Percentiles rank a stretch among this genome's conserved stretches.
phyloP scores from a whole-genome alignment of 2,329 filamentous ascomycete genomes.

The Phialophora macrospora region DNA sequence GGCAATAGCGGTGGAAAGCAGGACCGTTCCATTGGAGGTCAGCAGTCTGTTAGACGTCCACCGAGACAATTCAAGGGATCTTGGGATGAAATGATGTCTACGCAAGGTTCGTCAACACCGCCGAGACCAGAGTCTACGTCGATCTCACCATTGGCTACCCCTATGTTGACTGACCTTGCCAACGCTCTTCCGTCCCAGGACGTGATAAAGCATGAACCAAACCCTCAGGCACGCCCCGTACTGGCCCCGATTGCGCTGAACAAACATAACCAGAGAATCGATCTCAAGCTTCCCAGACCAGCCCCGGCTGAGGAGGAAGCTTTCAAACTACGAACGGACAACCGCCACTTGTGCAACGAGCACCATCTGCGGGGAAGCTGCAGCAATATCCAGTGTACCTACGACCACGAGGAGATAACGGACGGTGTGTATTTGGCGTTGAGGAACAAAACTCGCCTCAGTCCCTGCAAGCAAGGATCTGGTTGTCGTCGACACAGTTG shows the following conservation, averaged over 20 bases:
- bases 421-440: conserved; percentile 49
- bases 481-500: conserved; percentile 53
- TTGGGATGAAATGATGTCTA: conserved; percentile 30
- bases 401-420: conserved; percentile 54
- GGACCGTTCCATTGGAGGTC: conserved; percentile 1
- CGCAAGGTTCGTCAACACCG: conserved; percentile 19
- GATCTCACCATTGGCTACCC: background rate
- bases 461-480: conserved; percentile 49
- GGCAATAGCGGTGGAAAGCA: background rate
- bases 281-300: conserved; percentile 29
- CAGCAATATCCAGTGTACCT: conserved; percentile 45
- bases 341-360: conserved; percentile 33
- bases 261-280: conserved; percentile 30
- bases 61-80: conserved; percentile 31
- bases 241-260: conserved; percentile 30
- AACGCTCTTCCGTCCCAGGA: conserved; percentile 17
- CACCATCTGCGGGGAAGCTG: conserved; percentile 32
- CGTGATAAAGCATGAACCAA: conserved; percentile 20
- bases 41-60: conserved; percentile 13
- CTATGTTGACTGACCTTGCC: conserved; percentile 15
- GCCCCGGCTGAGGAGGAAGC: conserved; percentile 23
- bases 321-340: conserved; percentile 24
- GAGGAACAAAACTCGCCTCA: conserved; percentile 51
- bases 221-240: conserved; percentile 28
- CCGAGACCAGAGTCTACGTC: conserved; percentile 12